Percentiles rank a stretch among this genome's conserved stretches.
phyloP scores from a whole-genome alignment of 345 rosid genomes.

The Stellera chamaejasme region DNA sequence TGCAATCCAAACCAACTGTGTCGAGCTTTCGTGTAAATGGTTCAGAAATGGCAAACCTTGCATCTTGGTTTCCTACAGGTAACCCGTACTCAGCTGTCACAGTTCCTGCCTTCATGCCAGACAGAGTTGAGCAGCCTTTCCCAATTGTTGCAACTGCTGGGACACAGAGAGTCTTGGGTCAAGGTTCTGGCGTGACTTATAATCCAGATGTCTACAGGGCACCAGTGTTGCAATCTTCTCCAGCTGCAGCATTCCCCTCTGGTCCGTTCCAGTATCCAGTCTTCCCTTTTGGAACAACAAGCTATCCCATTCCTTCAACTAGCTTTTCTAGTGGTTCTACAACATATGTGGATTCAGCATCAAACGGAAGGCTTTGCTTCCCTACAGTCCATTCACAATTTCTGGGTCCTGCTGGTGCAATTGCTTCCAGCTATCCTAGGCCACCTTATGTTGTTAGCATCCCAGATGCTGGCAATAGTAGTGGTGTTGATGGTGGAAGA shows the following conservation, averaged over 20 bases:
- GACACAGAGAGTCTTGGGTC: conserved; percentile 58
- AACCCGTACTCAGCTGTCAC: conserved; percentile 48
- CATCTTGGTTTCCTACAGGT: conserved; percentile 62
- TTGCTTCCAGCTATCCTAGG: conserved; percentile 49
- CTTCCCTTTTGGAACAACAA: conserved; percentile 45
- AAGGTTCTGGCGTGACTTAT: conserved; percentile 37
- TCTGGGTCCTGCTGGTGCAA: conserved; percentile 42
- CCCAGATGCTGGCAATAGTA: conserved; percentile 40
- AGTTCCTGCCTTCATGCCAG: conserved; percentile 52
- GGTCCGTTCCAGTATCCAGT: conserved; percentile 61
- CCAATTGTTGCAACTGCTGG: conserved; percentile 48
- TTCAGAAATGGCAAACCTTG: conserved; percentile 43
- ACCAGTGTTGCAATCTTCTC: conserved; percentile 67
- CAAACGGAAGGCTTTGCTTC: conserved; percentile 56
- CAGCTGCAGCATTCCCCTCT: conserved; percentile 61
- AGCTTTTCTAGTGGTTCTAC: conserved; percentile 64
- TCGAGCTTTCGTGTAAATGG: conserved; percentile 40
- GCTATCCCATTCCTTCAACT: conserved; percentile 51
- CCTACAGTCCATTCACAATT: conserved; percentile 62
- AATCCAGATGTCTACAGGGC: conserved; percentile 56
- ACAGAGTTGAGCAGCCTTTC: conserved; percentile 58
- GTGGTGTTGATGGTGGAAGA: conserved; percentile 35
- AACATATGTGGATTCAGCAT: conserved; percentile 56
- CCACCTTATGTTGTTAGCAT: conserved; percentile 52
- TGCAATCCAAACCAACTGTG: conserved; percentile 42